Percentiles rank a stretch among this genome's conserved stretches.
These are phyloP conservation scores for Elsinoe australis DNA, from an alignment of 2,329 filamentous ascomycete genomes.

Conservation along the genomic window DNA sequence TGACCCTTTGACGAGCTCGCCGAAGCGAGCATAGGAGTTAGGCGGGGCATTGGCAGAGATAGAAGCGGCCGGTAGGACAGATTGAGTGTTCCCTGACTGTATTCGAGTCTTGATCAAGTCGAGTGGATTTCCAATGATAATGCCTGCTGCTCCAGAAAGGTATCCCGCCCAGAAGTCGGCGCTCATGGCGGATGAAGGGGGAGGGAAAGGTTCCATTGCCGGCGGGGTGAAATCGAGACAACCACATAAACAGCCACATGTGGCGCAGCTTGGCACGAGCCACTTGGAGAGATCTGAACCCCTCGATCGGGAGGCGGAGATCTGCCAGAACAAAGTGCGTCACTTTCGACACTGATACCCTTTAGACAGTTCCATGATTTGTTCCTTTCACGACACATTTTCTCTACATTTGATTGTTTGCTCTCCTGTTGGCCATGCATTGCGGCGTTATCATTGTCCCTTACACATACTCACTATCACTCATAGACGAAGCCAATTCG, in stretches of 20 bases:
- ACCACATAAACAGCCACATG: background rate
- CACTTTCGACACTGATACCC: conserved; percentile 3
- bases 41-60: conserved; percentile 16
- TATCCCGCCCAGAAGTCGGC: conserved; percentile 94
- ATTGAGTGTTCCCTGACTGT: conserved; percentile 51
- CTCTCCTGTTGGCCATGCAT: conserved; percentile 5
- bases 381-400: background rate
- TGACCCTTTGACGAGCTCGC: conserved; percentile 48
- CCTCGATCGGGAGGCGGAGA: background rate
- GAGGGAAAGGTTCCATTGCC: background rate
- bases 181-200: conserved; percentile 50
- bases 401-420: background rate
- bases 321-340: conserved; percentile 9
- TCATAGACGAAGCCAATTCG: background rate
- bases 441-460: background rate
- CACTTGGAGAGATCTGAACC: background rate
- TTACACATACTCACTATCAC: background rate
- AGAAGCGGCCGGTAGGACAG: conserved; percentile 17
- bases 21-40: conserved; percentile 20
- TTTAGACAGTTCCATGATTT: background rate
- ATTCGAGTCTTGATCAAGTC: conserved; percentile 63
- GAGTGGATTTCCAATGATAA: conserved; percentile 81
- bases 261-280: too few relatives aligned
- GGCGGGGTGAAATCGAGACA: conserved; percentile 4
- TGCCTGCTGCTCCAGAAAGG: conserved; percentile 74